These are phyloP conservation scores for Spirogloea muscicola DNA, from an alignment of 139 green algal genomes.

Conservation along the genomic window DNA sequence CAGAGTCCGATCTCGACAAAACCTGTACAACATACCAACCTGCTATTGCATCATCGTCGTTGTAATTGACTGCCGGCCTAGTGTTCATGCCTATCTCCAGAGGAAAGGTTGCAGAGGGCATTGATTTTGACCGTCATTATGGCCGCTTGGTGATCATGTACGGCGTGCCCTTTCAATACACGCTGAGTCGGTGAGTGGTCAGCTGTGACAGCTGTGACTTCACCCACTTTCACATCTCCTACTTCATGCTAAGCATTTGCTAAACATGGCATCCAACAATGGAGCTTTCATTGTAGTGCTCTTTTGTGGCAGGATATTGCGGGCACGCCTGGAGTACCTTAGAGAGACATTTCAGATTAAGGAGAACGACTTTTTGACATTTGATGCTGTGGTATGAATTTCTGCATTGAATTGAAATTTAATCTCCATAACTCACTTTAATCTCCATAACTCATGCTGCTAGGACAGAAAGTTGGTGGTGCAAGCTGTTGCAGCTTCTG, in stretches of 20 bases:
- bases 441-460: no score
- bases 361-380: slow-evolving; percentile 91
- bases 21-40: no score
- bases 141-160: slow-evolving; percentile 92
- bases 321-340: slow-evolving; percentile 85
- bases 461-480: no score
- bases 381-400: slow-evolving; percentile 78
- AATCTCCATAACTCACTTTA: no score
- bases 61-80: background rate
- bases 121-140: slow-evolving; percentile 97
- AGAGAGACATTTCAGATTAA: slow-evolving; percentile 70
- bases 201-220: background rate
- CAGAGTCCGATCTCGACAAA: no score
- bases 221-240: background rate
- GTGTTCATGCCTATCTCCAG: background rate
- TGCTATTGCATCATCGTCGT: no score
- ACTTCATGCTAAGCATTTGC: background rate
- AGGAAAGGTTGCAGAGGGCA: slow-evolving; percentile 86
- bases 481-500: background rate
- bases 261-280: no score
- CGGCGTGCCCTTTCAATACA: slow-evolving; percentile 90
- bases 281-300: background rate
- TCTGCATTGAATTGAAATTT: no score
- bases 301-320: slow-evolving; percentile 68
- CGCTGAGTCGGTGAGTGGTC: slow-evolving; percentile 44